A percentile compares a stretch with the other conserved stretches of the same genome.
phyloP scores from a whole-genome alignment of 2,329 filamentous ascomycete species.

The Allantophomopsis cytisporea region DNA sequence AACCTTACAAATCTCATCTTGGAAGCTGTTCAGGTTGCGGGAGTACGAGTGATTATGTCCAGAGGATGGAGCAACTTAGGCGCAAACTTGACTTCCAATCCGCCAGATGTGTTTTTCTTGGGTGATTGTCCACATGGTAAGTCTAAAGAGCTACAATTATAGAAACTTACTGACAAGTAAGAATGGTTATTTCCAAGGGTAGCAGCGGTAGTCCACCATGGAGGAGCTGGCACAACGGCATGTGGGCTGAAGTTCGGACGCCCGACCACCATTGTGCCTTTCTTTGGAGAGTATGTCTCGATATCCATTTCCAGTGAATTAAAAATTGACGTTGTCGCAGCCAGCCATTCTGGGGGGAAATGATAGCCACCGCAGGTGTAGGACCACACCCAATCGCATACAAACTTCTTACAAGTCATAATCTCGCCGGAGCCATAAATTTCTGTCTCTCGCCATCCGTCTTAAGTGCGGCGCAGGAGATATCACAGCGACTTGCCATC shows the following conservation, averaged over 20 bases:
- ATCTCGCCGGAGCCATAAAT: constrained; percentile 21
- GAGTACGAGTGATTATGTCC: constrained; percentile 62
- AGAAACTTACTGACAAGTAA: not conserved
- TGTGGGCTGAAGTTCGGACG: constrained; percentile 20
- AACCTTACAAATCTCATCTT: constrained; percentile 56
- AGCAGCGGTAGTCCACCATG: constrained; percentile 22
- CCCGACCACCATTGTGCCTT: constrained; percentile 23
- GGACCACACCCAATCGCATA: constrained; percentile 24
- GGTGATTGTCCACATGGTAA: constrained; percentile 67
- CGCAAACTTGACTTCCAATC: constrained; percentile 47
- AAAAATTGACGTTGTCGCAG: constrained; percentile 1
- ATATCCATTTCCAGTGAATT: not conserved
- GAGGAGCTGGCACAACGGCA: constrained; percentile 22
- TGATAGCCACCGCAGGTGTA: constrained; percentile 25
- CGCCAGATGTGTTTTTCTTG: constrained; percentile 60
- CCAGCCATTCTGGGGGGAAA: constrained; percentile 30
- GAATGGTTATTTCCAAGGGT: constrained; percentile 23
- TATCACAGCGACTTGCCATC: constrained; percentile 19
- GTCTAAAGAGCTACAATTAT: not conserved
- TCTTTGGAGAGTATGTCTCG: constrained; percentile 22
- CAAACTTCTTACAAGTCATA: constrained; percentile 19
- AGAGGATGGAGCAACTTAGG: constrained; percentile 79
- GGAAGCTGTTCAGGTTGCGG: constrained; percentile 46
- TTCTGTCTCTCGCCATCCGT: constrained; percentile 20
- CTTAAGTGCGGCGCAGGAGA: constrained; percentile 15